Base-by-base conservation (phyloP, 805 yeast species). In the Ogataea methylovora region DNA sequence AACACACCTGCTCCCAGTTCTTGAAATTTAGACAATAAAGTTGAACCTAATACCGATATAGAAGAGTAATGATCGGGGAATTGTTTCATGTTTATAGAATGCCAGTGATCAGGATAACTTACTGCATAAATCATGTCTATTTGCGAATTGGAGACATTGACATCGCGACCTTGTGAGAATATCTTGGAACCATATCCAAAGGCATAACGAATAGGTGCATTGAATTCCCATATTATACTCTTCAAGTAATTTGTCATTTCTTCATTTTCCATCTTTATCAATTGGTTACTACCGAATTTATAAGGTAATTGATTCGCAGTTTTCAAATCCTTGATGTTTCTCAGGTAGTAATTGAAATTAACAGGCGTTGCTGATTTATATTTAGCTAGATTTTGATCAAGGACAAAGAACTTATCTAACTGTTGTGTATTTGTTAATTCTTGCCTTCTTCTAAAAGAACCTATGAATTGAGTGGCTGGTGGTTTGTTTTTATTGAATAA, bases 171-270 rank as follows among this genome's bases (percentile, higher is more conserved):
- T 54, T 90, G 98, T 24, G 75, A 69, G 48, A 92, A 84, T 1
- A 92, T 95, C 4, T 95, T 95, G 7, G 94, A 83, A 2, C 98
- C 98, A 56, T 90, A 90, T 0, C 97, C 98, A 58, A 90, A 84
- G 1, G 95, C 79, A 47, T 74, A 83, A 35, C 76, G 63, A 11
- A 86, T 72, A 1, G 92, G 88, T 1, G 90, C 81, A 27, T 74
- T 62, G 56, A 84, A 84, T 30, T 65, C 61, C 57, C 71, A 57
- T 25, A 80, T 47, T 3, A 82, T 67, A 3, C 65, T 53, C 13
- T 66, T 53, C 20, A 85, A 58, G 8, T 69, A 63, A 8, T 53
- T 54, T 24, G 72, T 64, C 41, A 67, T 45, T 14, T 63, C 61
- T 9, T 27, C 27, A 12, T 58, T 51, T 2, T 46, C 37, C 32